Conservation (phyloP, 148 eudicot genomes). For the Fagopyrum homotropicum region DNA sequence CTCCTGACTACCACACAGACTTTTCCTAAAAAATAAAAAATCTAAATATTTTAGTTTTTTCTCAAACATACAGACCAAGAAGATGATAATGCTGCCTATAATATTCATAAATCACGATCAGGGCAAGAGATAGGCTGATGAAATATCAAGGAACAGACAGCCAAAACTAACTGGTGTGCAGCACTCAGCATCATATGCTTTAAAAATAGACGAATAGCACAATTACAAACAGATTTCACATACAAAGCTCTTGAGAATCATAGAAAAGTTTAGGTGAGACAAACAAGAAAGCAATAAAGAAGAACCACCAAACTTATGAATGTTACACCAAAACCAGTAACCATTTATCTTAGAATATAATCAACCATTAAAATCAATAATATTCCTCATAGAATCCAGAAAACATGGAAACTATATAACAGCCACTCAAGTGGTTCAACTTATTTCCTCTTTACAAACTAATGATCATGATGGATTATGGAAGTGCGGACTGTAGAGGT, state of each 20-base stretch:
- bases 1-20: no score
- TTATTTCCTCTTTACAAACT: background rate
- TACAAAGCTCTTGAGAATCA: background rate
- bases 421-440: background rate
- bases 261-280: background rate
- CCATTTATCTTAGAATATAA: slow-evolving; percentile 1
- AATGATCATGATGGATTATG: background rate
- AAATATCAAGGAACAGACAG: background rate
- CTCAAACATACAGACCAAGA: background rate
- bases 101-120: background rate
- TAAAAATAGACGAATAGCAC: background rate
- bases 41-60: background rate
- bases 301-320: background rate
- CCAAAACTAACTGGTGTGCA: background rate
- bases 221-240: background rate
- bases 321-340: background rate
- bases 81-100: background rate
- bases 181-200: background rate
- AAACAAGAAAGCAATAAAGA: background rate
- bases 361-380: background rate
- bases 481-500: background rate
- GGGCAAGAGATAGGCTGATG: background rate
- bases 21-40: background rate
- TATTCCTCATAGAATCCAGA: background rate
- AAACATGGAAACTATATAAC: background rate